These are phyloP conservation scores for Nyctanthes arbortristis DNA, from an alignment of 257 asterid species.

Conservation along the genomic window DNA sequence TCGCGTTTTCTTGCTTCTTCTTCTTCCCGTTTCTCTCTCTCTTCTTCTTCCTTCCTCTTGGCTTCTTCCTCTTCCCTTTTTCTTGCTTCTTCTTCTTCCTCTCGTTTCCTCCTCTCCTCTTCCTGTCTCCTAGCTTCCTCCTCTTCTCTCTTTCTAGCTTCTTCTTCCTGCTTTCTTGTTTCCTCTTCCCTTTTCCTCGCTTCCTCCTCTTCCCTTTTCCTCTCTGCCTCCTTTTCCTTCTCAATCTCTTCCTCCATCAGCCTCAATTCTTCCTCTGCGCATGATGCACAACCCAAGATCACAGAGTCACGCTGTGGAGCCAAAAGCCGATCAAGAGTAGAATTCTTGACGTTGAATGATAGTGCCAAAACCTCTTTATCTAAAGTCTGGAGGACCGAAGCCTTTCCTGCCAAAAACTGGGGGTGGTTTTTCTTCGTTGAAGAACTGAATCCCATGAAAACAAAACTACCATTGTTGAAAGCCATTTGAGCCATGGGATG, in stretches of 20 bases:
- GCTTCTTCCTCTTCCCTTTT: conserved; percentile 17
- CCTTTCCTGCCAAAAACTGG: conserved; percentile 68
- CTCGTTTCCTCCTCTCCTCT: conserved; percentile 4
- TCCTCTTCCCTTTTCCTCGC: conserved; percentile 33
- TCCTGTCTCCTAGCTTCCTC: conserved; percentile 19
- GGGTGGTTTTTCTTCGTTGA: conserved; percentile 57
- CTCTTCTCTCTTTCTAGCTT: conserved; percentile 22
- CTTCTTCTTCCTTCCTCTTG: conserved; percentile 4
- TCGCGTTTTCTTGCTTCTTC: too few species aligned
- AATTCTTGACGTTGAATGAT: conserved; percentile 43
- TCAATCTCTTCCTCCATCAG: conserved; percentile 55
- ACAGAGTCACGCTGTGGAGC: conserved; percentile 44
- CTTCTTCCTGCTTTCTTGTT: conserved; percentile 26
- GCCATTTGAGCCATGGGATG: conserved; percentile 88
- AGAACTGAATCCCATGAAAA: conserved; percentile 72
- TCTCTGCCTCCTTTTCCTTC: conserved; percentile 38
- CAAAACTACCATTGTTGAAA: conserved; percentile 64
- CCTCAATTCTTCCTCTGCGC: conserved; percentile 79
- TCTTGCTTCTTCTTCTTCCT: background rate
- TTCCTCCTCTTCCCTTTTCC: conserved; percentile 40
- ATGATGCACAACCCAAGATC: conserved; percentile 62
- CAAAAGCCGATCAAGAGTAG: conserved; percentile 49
- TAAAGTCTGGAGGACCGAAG: conserved; percentile 58
- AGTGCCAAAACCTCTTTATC: conserved; percentile 49
- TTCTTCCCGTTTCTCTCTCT: conserved; percentile 18